Evolutionary conservation across 495 filamentous ascomycete species (phyloP).

Genomic region (Rhizodiscina lignyota): DNA sequence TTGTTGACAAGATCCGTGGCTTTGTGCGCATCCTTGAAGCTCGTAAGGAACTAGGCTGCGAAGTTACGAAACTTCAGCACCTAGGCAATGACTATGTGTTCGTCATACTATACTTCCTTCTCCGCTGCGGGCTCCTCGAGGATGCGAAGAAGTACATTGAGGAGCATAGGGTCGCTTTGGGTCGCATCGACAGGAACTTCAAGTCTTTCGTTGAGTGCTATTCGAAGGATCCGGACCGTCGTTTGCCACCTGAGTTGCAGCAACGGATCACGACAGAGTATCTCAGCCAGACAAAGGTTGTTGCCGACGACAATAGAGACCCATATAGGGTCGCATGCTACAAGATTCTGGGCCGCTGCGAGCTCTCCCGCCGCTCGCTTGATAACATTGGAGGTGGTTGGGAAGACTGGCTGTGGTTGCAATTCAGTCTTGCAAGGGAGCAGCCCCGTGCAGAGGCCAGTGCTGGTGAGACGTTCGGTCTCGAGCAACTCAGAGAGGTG

Average conservation of each 20-base stretch:
- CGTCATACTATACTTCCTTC: constrained; percentile 85
- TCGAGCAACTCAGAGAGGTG: constrained; percentile 70
- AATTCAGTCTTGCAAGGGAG: constrained; percentile 82
- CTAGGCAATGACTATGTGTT: constrained; percentile 75
- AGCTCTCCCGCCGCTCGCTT: constrained; percentile 60
- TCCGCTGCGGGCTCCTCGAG: constrained; percentile 65
- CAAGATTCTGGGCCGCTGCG: constrained; percentile 91
- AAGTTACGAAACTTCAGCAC: constrained; percentile 54
- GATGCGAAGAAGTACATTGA: constrained; percentile 80
- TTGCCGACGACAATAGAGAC: constrained; percentile 77
- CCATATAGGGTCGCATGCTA: constrained; percentile 96
- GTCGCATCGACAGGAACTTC: constrained; percentile 80
- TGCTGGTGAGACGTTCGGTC: constrained; percentile 73
- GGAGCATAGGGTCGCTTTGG: constrained; percentile 57
- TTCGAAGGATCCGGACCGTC: constrained; percentile 48
- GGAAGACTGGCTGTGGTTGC: constrained; percentile 95
- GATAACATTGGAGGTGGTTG: constrained; percentile 67
- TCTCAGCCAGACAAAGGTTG: constrained; percentile 34
- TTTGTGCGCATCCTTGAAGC: constrained; percentile 65
- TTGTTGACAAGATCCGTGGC: constrained; percentile 76
- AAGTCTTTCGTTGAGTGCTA: constrained; percentile 76
- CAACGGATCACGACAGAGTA: constrained; percentile 80
- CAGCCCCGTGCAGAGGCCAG: constrained; percentile 66
- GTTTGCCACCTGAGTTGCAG: constrained; percentile 59
- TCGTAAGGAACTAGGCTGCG: constrained; percentile 63